Conservation (phyloP, 768 basidiomycete genomes). For the Tylopilus rubrobrunneus region DNA sequence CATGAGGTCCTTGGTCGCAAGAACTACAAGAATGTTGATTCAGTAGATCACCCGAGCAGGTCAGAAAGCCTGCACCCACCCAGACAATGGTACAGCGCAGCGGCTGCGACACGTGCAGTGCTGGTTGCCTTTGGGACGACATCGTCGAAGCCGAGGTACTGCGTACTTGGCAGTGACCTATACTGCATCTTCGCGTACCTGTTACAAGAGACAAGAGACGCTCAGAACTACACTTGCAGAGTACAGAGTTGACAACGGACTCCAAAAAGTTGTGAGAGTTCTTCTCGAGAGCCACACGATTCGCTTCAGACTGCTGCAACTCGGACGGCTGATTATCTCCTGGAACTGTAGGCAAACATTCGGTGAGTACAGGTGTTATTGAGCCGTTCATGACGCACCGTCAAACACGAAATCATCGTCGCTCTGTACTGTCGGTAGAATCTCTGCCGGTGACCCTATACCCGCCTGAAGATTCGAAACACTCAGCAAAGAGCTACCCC, state of each 20-base stretch:
- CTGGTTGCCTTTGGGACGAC: constrained; percentile 65
- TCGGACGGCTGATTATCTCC: constrained; percentile 33
- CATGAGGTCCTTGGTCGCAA: constrained; percentile 72
- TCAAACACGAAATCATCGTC: constrained; percentile 68
- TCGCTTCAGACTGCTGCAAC: constrained; percentile 53
- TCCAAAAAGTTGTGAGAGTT: constrained; percentile 80
- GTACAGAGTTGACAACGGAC: constrained; percentile 36
- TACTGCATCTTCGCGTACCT: constrained; percentile 81
- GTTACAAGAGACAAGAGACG: not conserved
- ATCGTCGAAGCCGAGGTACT: constrained; percentile 55
- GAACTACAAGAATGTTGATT: constrained; percentile 41
- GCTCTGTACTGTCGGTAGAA: constrained; percentile 36
- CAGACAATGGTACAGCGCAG: constrained; percentile 82
- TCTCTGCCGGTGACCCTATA: constrained; percentile 48
- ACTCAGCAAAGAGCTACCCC: constrained; percentile 58
- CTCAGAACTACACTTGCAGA: constrained; percentile 9
- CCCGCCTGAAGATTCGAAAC: constrained; percentile 39
- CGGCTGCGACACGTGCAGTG: constrained; percentile 73
- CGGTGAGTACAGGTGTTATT: constrained; percentile 5
- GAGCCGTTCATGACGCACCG: constrained; percentile 36
- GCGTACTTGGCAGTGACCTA: constrained; percentile 49
- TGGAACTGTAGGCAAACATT: constrained; percentile 24
- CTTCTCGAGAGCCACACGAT: constrained; percentile 60
- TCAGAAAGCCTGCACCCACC: constrained; percentile 40
- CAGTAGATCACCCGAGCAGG: not conserved